These are phyloP conservation scores for Pseudozyma flocculosa DNA, from an alignment of 1,284 basidiomycete genomes.

Conservation along the genomic window DNA sequence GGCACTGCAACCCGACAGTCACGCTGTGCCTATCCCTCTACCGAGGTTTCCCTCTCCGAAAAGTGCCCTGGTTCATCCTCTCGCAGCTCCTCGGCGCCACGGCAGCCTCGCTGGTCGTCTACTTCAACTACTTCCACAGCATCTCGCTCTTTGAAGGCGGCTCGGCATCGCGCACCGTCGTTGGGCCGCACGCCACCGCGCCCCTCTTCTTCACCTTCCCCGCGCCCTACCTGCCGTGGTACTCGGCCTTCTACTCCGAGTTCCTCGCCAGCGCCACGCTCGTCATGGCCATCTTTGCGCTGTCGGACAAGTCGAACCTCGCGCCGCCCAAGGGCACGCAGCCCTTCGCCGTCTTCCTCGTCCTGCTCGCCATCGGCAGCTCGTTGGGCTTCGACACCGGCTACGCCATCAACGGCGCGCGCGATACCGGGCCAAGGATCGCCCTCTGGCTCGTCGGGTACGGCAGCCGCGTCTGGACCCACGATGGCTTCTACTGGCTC, in stretches of 20 bases:
- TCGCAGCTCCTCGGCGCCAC: slow-evolving; percentile 73
- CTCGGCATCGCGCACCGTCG: slow-evolving; percentile 65
- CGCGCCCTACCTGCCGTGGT: slow-evolving; percentile 17
- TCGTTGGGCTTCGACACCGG: slow-evolving; percentile 67
- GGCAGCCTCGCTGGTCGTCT: slow-evolving; percentile 69
- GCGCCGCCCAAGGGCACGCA: slow-evolving; percentile 63
- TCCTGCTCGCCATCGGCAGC: slow-evolving; percentile 65
- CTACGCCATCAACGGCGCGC: slow-evolving; percentile 68
- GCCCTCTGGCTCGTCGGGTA: slow-evolving; percentile 68
- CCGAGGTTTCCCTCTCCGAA: slow-evolving; percentile 74
- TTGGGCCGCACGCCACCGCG: slow-evolving; percentile 63
- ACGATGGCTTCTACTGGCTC: slow-evolving; percentile 70
- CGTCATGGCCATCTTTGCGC: slow-evolving; percentile 40
- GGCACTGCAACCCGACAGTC: slow-evolving; percentile 39
- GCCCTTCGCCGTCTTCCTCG: slow-evolving; percentile 65
- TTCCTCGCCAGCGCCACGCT: slow-evolving; percentile 42
- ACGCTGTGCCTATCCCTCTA: slow-evolving; percentile 70
- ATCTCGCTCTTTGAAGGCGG: slow-evolving; percentile 73
- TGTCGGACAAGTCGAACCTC: slow-evolving; percentile 58
- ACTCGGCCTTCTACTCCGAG: slow-evolving; percentile 33
- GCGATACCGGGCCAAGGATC: slow-evolving; percentile 68
- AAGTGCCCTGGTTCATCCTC: slow-evolving; percentile 71
- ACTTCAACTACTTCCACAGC: slow-evolving; percentile 74
- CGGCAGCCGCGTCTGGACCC: slow-evolving; percentile 61
- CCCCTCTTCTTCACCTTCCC: slow-evolving; percentile 71